Evolutionary conservation across 345 rosid genomes (phyloP).

Genomic region (Brassica nigra): DNA sequence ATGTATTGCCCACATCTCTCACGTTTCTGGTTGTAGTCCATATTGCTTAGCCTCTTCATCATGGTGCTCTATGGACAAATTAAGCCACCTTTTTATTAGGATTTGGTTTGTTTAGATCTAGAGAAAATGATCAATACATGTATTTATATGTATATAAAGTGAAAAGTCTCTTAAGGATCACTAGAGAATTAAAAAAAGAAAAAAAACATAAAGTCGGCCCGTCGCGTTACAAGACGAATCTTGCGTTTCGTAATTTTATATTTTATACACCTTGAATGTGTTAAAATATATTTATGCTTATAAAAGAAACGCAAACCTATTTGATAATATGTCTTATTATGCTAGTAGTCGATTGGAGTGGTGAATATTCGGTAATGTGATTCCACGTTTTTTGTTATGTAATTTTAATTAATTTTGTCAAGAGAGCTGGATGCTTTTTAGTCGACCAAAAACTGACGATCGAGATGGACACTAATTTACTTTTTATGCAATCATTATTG

Average conservation of each 20-base stretch:
- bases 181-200: not conserved
- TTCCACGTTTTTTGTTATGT: constrained; percentile 13
- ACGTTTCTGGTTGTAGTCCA: constrained; percentile 46
- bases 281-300: not conserved
- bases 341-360: constrained; percentile 36
- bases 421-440: too few species aligned
- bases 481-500: too few species aligned
- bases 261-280: constrained; percentile 10
- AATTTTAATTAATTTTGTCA: not conserved
- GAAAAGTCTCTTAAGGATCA: constrained; percentile 22
- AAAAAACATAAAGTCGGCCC: constrained; percentile 56
- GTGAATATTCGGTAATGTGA: constrained; percentile 40
- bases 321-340: constrained; percentile 21
- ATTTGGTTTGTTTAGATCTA: constrained; percentile 6
- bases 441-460: too few species aligned
- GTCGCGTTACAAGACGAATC: constrained; percentile 79
- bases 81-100: constrained; percentile 2
- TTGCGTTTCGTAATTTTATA: constrained; percentile 33
- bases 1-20: constrained; percentile 63
- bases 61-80: constrained; percentile 4
- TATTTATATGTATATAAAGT: not conserved
- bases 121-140: constrained; percentile 2
- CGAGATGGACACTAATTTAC: too few species aligned
- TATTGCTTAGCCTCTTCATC: constrained; percentile 31
- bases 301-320: constrained; percentile 15